Evolutionary conservation across 1,139 yeast species (phyloP).

Genomic region (Sugiyamaella grinbergsii): DNA sequence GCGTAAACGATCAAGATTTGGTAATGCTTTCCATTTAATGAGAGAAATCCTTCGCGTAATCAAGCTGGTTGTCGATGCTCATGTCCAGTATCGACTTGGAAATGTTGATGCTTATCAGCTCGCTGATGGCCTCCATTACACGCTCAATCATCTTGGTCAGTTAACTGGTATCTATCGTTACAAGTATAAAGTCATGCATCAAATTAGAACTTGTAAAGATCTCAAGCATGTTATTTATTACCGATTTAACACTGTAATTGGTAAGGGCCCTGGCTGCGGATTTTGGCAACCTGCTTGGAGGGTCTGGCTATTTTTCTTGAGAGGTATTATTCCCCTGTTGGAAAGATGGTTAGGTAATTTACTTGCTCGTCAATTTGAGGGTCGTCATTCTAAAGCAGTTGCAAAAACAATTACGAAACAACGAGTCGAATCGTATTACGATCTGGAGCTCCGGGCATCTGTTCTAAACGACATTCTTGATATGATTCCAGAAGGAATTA

Average conservation of each 20-base stretch:
- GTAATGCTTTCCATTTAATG: slow-evolving; percentile 92
- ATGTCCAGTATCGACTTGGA: slow-evolving; percentile 86
- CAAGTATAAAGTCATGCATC: slow-evolving; percentile 98
- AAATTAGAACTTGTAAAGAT: slow-evolving; percentile 93
- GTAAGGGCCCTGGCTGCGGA: slow-evolving; percentile 99
- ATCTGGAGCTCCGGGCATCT: slow-evolving; percentile 87
- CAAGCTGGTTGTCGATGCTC: slow-evolving; percentile 88
- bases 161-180: slow-evolving; percentile 95
- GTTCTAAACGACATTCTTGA: slow-evolving; percentile 95
- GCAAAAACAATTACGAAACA: slow-evolving; percentile 96
- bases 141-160: slow-evolving; percentile 91
- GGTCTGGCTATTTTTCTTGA: slow-evolving; percentile 87
- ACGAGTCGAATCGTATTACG: slow-evolving; percentile 92
- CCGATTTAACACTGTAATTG: slow-evolving; percentile 75
- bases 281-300: slow-evolving; percentile 99
- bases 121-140: slow-evolving; percentile 92
- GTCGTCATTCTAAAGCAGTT: slow-evolving; percentile 86
- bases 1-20: slow-evolving; percentile 92
- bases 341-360: slow-evolving; percentile 96
- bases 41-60: slow-evolving; percentile 82
- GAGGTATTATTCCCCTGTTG: slow-evolving; percentile 90
- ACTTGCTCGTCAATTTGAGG: slow-evolving; percentile 92
- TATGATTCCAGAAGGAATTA: slow-evolving; percentile 94
- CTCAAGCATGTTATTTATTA: slow-evolving; percentile 87
- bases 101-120: slow-evolving; percentile 90